These are phyloP conservation scores for Zanthoxylum bungeanum DNA, from an alignment of 345 rosid genomes.

Conservation along the genomic window DNA sequence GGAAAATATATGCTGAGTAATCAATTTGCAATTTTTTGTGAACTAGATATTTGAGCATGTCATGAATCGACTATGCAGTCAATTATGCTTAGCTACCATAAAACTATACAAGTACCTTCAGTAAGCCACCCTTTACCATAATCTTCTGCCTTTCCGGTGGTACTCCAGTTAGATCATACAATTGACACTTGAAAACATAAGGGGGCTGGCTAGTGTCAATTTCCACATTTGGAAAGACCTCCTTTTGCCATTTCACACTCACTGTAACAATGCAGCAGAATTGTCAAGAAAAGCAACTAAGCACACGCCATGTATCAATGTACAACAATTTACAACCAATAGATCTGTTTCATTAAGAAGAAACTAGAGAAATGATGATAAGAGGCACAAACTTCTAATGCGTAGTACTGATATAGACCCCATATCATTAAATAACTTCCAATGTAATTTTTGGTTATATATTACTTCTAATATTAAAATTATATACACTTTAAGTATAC, in stretches of 20 bases:
- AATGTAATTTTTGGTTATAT: not conserved
- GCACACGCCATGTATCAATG: not conserved
- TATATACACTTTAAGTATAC: not conserved
- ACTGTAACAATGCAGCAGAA: constrained; percentile 39
- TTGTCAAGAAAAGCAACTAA: not conserved
- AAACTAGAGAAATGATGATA: not conserved
- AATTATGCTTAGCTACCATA: not conserved
- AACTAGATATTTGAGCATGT: not conserved
- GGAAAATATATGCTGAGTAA: not conserved
- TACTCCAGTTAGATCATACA: constrained; percentile 88
- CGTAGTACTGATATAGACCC: not conserved
- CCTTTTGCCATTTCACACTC: constrained; percentile 95
- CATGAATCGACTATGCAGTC: not conserved
- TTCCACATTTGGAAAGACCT: constrained; percentile 74
- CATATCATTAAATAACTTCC: not conserved
- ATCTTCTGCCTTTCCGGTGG: constrained; percentile 98
- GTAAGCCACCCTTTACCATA: constrained; percentile 92
- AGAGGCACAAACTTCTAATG: not conserved
- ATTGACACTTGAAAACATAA: constrained; percentile 81
- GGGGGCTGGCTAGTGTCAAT: constrained; percentile 76
- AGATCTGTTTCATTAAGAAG: not conserved
- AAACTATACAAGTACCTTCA: constrained; percentile 52
- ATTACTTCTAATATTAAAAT: not conserved
- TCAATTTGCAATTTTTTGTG: not conserved
- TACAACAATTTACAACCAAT: not conserved